These are phyloP conservation scores for Apiotrichum akiyoshidainum DNA, from an alignment of 1,284 basidiomycete species.

Conservation along the genomic window DNA sequence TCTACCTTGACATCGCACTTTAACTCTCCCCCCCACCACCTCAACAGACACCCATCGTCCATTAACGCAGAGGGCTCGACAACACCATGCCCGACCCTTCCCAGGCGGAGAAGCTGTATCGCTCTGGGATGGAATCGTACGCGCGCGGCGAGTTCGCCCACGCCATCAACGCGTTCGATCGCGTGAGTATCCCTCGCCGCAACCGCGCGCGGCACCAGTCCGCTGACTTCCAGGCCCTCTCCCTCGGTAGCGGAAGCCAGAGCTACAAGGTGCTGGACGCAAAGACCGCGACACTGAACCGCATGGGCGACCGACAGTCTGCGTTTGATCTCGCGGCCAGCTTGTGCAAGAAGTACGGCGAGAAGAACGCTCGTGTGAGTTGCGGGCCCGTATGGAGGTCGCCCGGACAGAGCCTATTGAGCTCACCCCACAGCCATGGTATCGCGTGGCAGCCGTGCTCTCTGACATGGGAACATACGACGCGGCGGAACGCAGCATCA, in stretches of 20 bases:
- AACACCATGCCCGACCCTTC: conserved; percentile 1
- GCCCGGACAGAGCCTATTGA: too few species aligned
- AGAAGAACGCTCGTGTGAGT: conserved; percentile 13
- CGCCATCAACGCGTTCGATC: conserved; percentile 25
- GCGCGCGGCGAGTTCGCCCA: conserved; percentile 13
- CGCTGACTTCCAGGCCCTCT: conserved; percentile 23
- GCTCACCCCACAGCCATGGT: conserved; percentile 27
- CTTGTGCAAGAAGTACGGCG: conserved; percentile 26
- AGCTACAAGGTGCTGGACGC: conserved; percentile 25
- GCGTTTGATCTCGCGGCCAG: conserved; percentile 27
- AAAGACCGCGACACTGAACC: conserved; percentile 30
- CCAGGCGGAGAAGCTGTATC: conserved; percentile 17
- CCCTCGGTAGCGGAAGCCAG: conserved; percentile 27
- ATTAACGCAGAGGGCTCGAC: not conserved
- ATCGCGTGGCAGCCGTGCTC: conserved; percentile 29
- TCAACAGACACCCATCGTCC: not conserved
- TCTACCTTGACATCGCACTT: not conserved
- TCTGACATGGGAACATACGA: conserved; percentile 13
- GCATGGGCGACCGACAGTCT: conserved; percentile 21
- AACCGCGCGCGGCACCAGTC: not conserved
- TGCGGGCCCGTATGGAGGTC: not conserved
- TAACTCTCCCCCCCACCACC: not conserved
- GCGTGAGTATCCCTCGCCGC: conserved; percentile 14
- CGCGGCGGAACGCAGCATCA: conserved; percentile 14
- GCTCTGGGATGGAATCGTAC: conserved; percentile 15